A percentile compares a stretch with the other conserved stretches of the same genome.
Conservation (phyloP, 176 grass and related monocot genomes). For the Triticum dicoccoides region DNA sequence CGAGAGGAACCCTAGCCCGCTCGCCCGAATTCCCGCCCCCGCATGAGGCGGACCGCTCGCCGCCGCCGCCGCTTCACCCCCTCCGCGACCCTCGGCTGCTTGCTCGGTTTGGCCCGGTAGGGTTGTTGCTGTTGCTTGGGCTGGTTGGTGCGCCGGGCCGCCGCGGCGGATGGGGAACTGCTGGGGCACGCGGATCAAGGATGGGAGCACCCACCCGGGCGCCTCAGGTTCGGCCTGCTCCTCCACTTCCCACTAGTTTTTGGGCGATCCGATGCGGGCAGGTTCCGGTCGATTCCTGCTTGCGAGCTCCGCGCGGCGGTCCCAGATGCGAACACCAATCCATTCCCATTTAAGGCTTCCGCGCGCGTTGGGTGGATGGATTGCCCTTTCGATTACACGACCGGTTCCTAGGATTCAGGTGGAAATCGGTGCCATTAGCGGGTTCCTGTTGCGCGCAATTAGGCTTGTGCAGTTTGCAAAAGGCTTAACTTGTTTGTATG, state of each 20-base stretch:
- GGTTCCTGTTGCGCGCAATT: not conserved
- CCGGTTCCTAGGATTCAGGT: not conserved
- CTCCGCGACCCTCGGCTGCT: not conserved
- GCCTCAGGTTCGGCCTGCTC: slow-evolving; percentile 45
- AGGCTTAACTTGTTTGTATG: not conserved
- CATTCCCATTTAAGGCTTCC: not conserved
- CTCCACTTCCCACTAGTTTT: not conserved
- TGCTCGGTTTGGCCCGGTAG: not conserved
- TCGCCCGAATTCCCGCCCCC: not conserved
- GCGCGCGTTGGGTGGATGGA: too few species aligned
- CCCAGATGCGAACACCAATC: not conserved
- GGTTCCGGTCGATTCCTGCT: not conserved
- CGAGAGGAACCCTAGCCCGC: slow-evolving; percentile 29
- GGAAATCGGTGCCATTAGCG: not conserved
- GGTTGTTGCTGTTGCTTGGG: not conserved
- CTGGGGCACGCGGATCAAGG: slow-evolving; percentile 69
- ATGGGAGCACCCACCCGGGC: slow-evolving; percentile 48
- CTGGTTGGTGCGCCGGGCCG: not conserved
- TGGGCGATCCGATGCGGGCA: not conserved
- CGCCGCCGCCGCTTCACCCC: not conserved
- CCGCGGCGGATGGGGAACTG: slow-evolving; percentile 67
- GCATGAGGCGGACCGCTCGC: not conserved
- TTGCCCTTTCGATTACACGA: not conserved
- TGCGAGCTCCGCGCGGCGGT: not conserved
- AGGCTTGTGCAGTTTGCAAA: not conserved